Base-by-base conservation (phyloP, 2,329 filamentous ascomycete genomes). In the Xylariales sp. region DNA sequence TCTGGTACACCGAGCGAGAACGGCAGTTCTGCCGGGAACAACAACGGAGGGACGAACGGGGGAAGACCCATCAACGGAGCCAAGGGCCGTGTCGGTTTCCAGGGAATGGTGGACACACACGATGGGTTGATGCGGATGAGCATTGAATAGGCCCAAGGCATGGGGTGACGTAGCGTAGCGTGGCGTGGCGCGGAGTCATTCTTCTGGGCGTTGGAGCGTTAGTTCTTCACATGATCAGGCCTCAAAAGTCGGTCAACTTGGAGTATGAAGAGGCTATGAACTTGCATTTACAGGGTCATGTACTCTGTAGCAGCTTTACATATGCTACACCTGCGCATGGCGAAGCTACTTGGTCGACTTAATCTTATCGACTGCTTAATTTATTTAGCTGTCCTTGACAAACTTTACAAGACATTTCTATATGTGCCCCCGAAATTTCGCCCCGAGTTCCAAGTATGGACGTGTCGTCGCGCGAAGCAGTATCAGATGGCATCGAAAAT, bases 101-200 rank as follows among this genome's bases (percentile, higher is more conserved):
- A 96, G 64, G 88, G 90, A 1, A 96, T 97, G 90, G 85, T 80
- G 14, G 91, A 96, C 63, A 91, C 91, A n/a, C 88, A 88, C 59
- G 91, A 96, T 61, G 87, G 89, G 2, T 73, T 96, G 50, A 95
- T 95, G 84, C 89, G 91, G 55, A 93, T 97, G 86, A 95, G 87
- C 62, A 95, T 96, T 56, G 90, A 96, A 62, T 95, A 68, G 65
- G 6, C 22, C 7, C 6, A 20, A 7, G 12, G n/a, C 14, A 20
- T 20, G n/a, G 19, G 19, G n/a, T n/a, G n/a, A n/a, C n/a, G n/a
- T n/a, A n/a, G n/a, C n/a, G n/a, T n/a, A n/a, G n/a, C n/a, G n/a
- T n/a, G n/a, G n/a, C n/a, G n/a, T n/a, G n/a, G n/a, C n/a, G n/a
- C n/a, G n/a, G n/a, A n/a, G n/a, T n/a, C 32, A 35, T 35, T 36